phyloP scores from a whole-genome alignment of 2,329 filamentous ascomycete species.

The Ophiostoma quercus region DNA sequence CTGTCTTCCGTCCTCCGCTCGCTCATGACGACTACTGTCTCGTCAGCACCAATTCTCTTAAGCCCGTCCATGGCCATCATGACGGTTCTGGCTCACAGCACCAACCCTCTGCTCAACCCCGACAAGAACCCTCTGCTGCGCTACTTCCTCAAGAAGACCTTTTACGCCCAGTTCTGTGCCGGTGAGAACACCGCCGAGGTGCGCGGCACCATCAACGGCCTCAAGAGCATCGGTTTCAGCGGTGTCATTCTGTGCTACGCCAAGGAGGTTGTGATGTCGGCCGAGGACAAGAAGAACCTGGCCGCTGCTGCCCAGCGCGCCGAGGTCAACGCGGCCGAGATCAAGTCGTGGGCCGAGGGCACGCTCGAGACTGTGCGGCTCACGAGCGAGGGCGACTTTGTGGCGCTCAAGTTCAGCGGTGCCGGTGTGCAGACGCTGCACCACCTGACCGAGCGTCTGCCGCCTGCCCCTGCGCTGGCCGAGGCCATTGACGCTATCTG shows the following conservation, averaged over 20 bases:
- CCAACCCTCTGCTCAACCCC: slow-evolving; percentile 61
- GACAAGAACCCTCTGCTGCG: slow-evolving; percentile 69
- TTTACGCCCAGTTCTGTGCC: slow-evolving; percentile 88
- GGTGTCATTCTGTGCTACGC: slow-evolving; percentile 84
- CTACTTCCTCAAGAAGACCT: slow-evolving; percentile 69
- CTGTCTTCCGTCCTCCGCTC: slow-evolving; percentile 63
- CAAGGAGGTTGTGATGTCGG: slow-evolving; percentile 67
- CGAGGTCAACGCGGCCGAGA: slow-evolving; percentile 52
- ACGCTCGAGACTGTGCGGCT: slow-evolving; percentile 69
- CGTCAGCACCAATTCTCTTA: slow-evolving; percentile 65
- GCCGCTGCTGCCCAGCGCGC: slow-evolving; percentile 41
- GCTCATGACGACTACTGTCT: slow-evolving; percentile 62
- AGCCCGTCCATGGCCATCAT: slow-evolving; percentile 64
- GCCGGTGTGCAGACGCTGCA: slow-evolving; percentile 69
- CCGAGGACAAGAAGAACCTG: slow-evolving; percentile 46
- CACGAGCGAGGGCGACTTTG: slow-evolving; percentile 63
- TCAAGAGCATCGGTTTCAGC: slow-evolving; percentile 71
- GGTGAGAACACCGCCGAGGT: slow-evolving; percentile 70
- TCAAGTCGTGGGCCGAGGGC: slow-evolving; percentile 66
- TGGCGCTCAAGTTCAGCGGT: slow-evolving; percentile 73
- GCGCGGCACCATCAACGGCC: slow-evolving; percentile 53
- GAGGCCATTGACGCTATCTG: slow-evolving; percentile 71
- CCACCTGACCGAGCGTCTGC: slow-evolving; percentile 56
- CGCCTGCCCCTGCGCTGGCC: slow-evolving; percentile 59
- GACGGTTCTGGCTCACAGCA: slow-evolving; percentile 63